phyloP scores from a whole-genome alignment of 306 rosid species.

The Lathyrus oleraceus region DNA sequence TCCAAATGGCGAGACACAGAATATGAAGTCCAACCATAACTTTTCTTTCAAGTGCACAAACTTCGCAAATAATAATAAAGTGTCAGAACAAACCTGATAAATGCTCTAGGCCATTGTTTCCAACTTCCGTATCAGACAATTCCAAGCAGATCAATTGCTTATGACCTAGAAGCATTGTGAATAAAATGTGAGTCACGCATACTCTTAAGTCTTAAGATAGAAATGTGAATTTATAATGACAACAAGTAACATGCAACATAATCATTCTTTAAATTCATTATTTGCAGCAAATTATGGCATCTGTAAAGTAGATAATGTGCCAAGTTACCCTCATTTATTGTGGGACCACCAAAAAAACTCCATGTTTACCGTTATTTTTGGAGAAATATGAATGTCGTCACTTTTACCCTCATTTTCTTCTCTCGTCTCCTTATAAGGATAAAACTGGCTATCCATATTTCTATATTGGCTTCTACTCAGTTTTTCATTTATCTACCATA shows the following conservation, averaged over 20 bases:
- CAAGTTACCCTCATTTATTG: not conserved
- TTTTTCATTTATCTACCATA: not conserved
- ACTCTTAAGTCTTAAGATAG: conserved; percentile 13
- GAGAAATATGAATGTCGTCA: not conserved
- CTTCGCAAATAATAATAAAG: conserved; percentile 5
- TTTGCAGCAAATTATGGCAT: conserved; percentile 2
- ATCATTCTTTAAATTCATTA: conserved; percentile 18
- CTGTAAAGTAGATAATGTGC: conserved; percentile 6
- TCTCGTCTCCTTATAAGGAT: not conserved
- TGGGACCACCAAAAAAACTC: not conserved
- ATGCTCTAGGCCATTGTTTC: conserved; percentile 79
- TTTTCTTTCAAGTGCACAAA: conserved; percentile 15
- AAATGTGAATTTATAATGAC: conserved; percentile 26
- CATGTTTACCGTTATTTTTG: not conserved
- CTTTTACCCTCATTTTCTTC: not conserved
- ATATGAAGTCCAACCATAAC: not conserved
- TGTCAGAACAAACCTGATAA: conserved; percentile 66
- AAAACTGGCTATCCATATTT: not conserved
- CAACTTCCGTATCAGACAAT: conserved; percentile 88
- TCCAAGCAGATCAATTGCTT: conserved; percentile 75
- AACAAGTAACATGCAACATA: conserved; percentile 31
- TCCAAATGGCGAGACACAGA: conserved; percentile 3
- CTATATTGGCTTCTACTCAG: not conserved
- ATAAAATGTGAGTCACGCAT: conserved; percentile 30
- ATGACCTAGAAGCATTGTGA: conserved; percentile 57